Conservation (phyloP, 495 filamentous ascomycete species). For the Clavariopsis aquatica region DNA sequence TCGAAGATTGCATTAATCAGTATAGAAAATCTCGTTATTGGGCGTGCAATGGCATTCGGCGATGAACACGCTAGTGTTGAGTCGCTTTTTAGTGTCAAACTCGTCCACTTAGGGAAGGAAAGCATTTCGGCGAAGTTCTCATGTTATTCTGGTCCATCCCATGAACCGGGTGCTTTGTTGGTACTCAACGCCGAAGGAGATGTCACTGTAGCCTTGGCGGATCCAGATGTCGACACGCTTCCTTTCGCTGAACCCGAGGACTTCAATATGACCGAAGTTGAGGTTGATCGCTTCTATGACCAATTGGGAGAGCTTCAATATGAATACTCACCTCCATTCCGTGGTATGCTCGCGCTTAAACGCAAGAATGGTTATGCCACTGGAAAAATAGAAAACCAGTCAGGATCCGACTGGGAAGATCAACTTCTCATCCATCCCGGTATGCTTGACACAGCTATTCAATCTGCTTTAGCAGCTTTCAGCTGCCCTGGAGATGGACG, state of each 20-base stretch:
- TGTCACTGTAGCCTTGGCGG: no score
- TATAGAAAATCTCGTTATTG: not conserved
- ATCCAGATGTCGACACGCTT: no score
- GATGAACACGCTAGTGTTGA: no score
- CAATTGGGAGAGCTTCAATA: not conserved
- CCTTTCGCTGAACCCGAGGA: no score
- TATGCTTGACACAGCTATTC: not conserved
- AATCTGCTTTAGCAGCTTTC: not conserved
- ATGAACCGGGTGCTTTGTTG: no score
- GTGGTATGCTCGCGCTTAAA: not conserved
- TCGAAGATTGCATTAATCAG: not conserved
- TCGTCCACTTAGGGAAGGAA: no score
- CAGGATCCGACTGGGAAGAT: not conserved
- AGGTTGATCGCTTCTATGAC: not conserved
- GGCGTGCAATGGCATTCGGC: not conserved
- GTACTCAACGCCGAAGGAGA: no score
- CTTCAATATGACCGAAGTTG: not conserved
- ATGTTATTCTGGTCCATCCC: no score
- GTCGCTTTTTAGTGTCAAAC: no score
- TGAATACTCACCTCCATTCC: not conserved
- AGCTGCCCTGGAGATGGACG: not conserved
- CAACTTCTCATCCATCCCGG: slow-evolving; percentile 1
- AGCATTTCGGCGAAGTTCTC: no score
- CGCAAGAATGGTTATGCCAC: not conserved
- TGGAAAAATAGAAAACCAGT: not conserved